These are phyloP conservation scores for Cunninghamia lanceolata DNA, from an alignment of 75 land plant genomes.

Conservation along the genomic window DNA sequence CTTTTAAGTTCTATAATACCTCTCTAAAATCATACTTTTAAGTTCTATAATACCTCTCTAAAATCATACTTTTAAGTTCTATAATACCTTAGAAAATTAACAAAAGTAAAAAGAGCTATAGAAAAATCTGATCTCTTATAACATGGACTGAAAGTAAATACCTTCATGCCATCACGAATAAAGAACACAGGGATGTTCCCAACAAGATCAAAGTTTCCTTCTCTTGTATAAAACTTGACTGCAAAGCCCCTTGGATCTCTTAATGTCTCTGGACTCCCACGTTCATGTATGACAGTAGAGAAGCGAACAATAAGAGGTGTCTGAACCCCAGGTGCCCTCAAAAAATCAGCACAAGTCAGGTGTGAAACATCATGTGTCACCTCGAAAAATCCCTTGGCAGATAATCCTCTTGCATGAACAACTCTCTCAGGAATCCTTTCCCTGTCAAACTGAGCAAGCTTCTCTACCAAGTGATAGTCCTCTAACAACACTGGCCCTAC, in stretches of 20 bases:
- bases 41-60: too few species aligned
- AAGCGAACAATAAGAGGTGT: slow-evolving; percentile 72
- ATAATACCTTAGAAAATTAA: neutral
- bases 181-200: slow-evolving; percentile 53
- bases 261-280: slow-evolving; percentile 76
- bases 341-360: slow-evolving; percentile 81
- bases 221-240: slow-evolving; percentile 79
- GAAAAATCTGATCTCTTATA: neutral
- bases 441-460: slow-evolving; percentile 72
- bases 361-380: slow-evolving; percentile 74
- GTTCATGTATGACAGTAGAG: slow-evolving; percentile 81
- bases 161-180: slow-evolving; percentile 38
- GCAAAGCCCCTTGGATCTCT: slow-evolving; percentile 84
- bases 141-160: neutral
- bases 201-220: slow-evolving; percentile 54
- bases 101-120: neutral
- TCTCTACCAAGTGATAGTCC: slow-evolving; percentile 79
- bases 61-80: neutral
- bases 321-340: slow-evolving; percentile 71
- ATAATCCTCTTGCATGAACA: slow-evolving; percentile 87
- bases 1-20: too few species aligned
- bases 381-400: slow-evolving; percentile 84
- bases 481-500: slow-evolving; percentile 80
- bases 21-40: too few species aligned
- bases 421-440: slow-evolving; percentile 90